phyloP scores from a whole-genome alignment of 139 green algal genomes.

The Auxenochlorella protothecoides region DNA sequence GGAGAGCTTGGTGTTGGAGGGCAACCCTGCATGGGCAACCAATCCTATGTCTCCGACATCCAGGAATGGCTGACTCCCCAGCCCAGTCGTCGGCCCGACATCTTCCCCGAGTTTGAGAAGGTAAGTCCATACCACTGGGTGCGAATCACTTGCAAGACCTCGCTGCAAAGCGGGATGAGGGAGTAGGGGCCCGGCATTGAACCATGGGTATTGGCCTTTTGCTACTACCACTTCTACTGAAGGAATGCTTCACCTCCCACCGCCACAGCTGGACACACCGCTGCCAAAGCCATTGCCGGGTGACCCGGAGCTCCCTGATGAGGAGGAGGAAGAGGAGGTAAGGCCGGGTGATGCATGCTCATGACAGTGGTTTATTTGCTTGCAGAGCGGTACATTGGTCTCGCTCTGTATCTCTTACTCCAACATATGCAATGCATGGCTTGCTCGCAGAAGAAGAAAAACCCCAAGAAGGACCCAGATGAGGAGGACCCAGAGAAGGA shows the following conservation, averaged over 20 bases:
- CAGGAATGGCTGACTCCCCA: slow-evolving; percentile 88
- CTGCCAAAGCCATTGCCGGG: slow-evolving; percentile 53
- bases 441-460: no score
- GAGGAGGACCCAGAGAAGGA: slow-evolving; percentile 42
- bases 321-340: slow-evolving; percentile 68
- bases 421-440: no score
- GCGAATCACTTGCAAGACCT: no score
- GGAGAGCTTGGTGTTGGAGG: no score
- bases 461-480: slow-evolving; percentile 59
- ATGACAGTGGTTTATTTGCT: background rate
- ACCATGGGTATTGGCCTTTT: no score
- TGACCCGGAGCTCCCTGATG: slow-evolving; percentile 85
- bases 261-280: slow-evolving; percentile 49
- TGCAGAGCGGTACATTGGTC: slow-evolving; percentile 28
- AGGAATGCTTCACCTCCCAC: no score
- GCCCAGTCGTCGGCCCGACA: slow-evolving; percentile 77
- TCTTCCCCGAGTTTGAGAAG: slow-evolving; percentile 91
- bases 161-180: no score
- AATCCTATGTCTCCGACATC: background rate
- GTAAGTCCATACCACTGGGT: no score
- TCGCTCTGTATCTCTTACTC: no score
- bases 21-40: no score
- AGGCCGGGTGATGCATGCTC: background rate
- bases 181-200: no score
- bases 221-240: no score